Percentiles rank a stretch among this genome's conserved stretches.
phyloP scores from a whole-genome alignment of 768 basidiomycete species.

The Pleurotus djamor region DNA sequence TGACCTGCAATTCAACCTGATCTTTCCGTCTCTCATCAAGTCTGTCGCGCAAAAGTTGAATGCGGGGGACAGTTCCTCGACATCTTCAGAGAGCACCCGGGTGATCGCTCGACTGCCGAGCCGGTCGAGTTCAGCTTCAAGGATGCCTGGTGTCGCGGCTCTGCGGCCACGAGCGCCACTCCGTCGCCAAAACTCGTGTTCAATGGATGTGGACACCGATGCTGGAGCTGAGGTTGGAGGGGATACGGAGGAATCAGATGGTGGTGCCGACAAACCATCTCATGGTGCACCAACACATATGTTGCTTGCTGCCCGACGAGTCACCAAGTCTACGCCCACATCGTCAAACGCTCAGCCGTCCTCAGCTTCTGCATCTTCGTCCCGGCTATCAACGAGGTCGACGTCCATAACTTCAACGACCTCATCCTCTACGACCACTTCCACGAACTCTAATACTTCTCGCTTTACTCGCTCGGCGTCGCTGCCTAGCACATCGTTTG shows the following conservation, averaged over 20 bases:
- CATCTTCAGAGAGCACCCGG: background rate
- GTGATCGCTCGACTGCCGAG: background rate
- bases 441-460: background rate
- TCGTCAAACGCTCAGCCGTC: too few species aligned
- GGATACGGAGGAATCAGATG: background rate
- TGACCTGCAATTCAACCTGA: background rate
- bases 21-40: background rate
- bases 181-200: background rate
- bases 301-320: too few species aligned
- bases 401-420: background rate
- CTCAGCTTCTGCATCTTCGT: background rate
- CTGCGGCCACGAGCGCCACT: background rate
- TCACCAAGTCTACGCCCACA: too few species aligned
- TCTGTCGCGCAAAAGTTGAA: background rate
- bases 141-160: background rate
- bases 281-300: too few species aligned
- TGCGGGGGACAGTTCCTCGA: background rate
- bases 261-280: too few species aligned
- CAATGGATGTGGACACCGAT: background rate
- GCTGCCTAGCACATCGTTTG: background rate
- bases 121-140: background rate
- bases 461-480: background rate
- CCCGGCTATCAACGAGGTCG: background rate
- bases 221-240: background rate
- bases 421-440: background rate